A percentile compares a stretch with the other conserved stretches of the same genome.
phyloP scores from a whole-genome alignment of 1,139 yeast species.

The Kluyveromyces marxianus region DNA sequence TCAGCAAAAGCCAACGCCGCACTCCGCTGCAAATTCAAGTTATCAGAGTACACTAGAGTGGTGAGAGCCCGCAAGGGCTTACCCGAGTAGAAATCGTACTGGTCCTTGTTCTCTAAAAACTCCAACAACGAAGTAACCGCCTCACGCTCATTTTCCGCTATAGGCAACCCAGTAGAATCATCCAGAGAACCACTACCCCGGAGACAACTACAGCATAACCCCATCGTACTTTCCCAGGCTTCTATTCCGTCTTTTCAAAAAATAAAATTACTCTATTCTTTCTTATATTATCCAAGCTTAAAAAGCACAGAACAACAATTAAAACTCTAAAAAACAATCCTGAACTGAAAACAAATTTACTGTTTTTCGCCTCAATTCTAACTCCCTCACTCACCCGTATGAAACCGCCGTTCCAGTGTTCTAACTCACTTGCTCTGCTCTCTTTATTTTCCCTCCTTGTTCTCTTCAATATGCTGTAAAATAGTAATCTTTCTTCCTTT shows the following conservation, averaged over 20 bases:
- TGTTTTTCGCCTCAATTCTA: too few species aligned
- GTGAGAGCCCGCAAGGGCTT: conserved; percentile 84
- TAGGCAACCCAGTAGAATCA: conserved; percentile 65
- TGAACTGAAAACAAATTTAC: too few species aligned
- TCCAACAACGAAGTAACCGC: conserved; percentile 88
- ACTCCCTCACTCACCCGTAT: too few species aligned
- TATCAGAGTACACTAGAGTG: conserved; percentile 89
- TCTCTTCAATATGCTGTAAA: too few species aligned
- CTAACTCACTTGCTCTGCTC: too few species aligned
- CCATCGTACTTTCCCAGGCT: conserved; percentile 36
- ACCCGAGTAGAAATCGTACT: conserved; percentile 80
- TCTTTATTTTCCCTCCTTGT: too few species aligned
- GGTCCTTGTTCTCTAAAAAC: conserved; percentile 67
- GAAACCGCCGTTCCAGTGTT: too few species aligned
- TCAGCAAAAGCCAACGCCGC: conserved; percentile 99
- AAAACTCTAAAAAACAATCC: too few species aligned
- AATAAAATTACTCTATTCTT: too few species aligned
- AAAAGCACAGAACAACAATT: too few species aligned
- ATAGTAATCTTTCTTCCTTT: too few species aligned
- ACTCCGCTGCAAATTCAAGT: conserved; percentile 88
- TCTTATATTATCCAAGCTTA: too few species aligned
- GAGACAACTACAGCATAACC: conserved; percentile 59
- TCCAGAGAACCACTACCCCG: conserved; percentile 31
- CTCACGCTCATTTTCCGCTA: conserved; percentile 96
- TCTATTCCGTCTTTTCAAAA: background rate